These are phyloP conservation scores for Russula sp. DNA, from an alignment of 768 basidiomycete species.

Conservation along the genomic window DNA sequence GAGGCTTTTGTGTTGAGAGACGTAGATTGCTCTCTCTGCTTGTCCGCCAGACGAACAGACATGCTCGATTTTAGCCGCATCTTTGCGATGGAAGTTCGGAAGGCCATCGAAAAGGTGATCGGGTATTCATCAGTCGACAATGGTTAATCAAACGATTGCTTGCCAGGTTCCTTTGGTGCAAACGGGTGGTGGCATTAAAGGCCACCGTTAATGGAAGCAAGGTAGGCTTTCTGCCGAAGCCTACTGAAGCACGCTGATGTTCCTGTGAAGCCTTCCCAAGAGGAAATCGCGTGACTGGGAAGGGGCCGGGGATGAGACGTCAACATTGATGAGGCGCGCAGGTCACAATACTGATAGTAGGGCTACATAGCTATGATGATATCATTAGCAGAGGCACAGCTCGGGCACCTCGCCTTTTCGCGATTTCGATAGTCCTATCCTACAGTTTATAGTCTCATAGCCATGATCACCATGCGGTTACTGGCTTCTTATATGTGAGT, in stretches of 20 bases:
- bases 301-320: neutral
- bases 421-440: too few species aligned
- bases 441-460: neutral
- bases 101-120: neutral
- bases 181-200: neutral
- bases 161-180: slow-evolving; percentile 1
- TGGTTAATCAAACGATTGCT: neutral
- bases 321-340: too few species aligned
- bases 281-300: neutral
- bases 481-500: neutral
- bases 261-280: neutral
- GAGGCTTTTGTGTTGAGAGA: slow-evolving; percentile 3
- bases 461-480: neutral
- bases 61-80: slow-evolving; percentile 5
- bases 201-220: neutral
- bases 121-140: neutral
- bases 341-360: too few species aligned
- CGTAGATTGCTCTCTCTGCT: neutral
- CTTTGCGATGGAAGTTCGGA: slow-evolving; percentile 1
- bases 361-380: too few species aligned
- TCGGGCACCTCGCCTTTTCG: too few species aligned
- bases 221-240: neutral
- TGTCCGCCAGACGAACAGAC: neutral
- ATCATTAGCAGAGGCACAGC: too few species aligned
- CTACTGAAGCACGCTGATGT: neutral